A percentile compares a stretch with the other conserved stretches of the same genome.
Evolutionary conservation across 1,284 basidiomycete genomes (phyloP).

Genomic region (Wallemia hederae): DNA sequence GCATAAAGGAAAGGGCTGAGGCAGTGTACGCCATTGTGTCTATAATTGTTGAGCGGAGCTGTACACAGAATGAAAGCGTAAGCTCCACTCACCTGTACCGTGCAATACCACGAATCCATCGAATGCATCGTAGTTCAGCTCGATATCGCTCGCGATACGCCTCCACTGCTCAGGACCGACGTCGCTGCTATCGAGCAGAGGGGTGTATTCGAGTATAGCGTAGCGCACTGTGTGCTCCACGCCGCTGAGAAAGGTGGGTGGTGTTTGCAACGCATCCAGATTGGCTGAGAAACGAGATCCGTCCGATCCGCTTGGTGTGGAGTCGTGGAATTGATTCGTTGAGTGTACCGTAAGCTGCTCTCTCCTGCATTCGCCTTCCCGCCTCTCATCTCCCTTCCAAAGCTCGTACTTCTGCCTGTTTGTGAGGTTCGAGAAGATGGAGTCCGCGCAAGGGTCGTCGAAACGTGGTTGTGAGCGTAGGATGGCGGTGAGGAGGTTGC

Average conservation of each 20-base stretch:
- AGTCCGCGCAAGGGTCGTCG: not conserved
- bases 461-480: not conserved
- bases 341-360: not conserved
- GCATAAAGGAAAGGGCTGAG: constrained; percentile 56
- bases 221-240: not conserved
- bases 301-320: not conserved
- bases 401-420: not conserved
- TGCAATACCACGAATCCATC: constrained; percentile 75
- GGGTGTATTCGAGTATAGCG: not conserved
- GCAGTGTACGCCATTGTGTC: constrained; percentile 76
- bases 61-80: not conserved
- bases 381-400: not conserved
- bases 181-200: not conserved
- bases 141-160: constrained; percentile 60
- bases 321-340: not conserved
- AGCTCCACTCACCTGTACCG: constrained; percentile 22
- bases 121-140: constrained; percentile 52
- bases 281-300: not conserved
- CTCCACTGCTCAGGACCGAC: constrained; percentile 38
- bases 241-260: not conserved
- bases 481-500: not conserved
- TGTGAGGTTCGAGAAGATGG: not conserved
- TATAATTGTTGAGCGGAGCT: not conserved
- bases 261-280: not conserved
- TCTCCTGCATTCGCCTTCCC: not conserved